A percentile compares a stretch with the other conserved stretches of the same genome.
phyloP scores from a whole-genome alignment of 352 stramenopile species.

The Blastocystis sp. region DNA sequence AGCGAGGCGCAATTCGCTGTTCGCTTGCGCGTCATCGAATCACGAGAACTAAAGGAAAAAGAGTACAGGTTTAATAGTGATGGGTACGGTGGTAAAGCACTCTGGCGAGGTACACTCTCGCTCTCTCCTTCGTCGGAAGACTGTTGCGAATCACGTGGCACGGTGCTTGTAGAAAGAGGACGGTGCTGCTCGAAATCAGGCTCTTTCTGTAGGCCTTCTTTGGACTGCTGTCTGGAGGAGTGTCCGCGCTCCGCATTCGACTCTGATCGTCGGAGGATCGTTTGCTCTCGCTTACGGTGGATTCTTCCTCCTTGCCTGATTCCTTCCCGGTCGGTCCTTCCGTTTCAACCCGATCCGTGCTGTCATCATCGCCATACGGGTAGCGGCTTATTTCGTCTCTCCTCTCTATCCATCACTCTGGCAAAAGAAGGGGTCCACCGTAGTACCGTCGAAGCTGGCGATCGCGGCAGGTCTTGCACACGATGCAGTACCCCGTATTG shows the following conservation, averaged over 20 bases:
- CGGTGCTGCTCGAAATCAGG: not conserved
- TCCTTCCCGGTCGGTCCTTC: no score
- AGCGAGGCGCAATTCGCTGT: no score
- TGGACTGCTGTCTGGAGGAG: no score
- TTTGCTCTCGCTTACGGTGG: not conserved
- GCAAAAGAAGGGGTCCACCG: not conserved
- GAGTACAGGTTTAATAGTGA: no score
- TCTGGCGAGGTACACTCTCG: slow-evolving; percentile 42
- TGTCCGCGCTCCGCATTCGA: no score
- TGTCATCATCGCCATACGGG: slow-evolving; percentile 21
- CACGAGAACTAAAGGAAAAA: no score
- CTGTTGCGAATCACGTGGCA: not conserved
- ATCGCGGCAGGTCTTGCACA: slow-evolving; percentile 62
- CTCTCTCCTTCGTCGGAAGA: not conserved
- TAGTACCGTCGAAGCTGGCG: slow-evolving; percentile 41
- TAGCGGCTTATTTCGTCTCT: slow-evolving; percentile 36
- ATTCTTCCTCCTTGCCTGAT: not conserved
- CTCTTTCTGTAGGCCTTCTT: not conserved
- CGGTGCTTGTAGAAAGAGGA: not conserved
- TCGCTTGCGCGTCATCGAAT: no score
- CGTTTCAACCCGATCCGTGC: no score
- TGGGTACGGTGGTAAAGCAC: slow-evolving; percentile 67
- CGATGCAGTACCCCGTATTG: slow-evolving; percentile 56
- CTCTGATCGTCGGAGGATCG: no score
- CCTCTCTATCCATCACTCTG: slow-evolving; percentile 1